Evolutionary conservation across 306 rosid species (phyloP), one percentile per base, ranked within the genome.

Genomic region (Dryas alaskensis): DNA sequence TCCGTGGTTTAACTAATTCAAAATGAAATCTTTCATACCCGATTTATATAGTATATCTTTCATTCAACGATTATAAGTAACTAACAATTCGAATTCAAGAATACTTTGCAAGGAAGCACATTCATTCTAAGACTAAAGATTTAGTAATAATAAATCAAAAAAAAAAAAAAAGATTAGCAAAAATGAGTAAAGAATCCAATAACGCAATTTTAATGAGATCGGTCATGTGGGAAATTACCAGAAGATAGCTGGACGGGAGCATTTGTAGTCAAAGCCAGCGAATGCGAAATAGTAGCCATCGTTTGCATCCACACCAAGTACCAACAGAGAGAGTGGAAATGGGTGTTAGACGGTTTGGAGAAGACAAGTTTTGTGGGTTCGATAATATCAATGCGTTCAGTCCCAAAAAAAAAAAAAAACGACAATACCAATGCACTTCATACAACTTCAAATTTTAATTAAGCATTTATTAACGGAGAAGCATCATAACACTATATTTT

Each of bases 261-360:
- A 71, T 68, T 84, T 62, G 67, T 67, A 46, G 89, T 73, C 9
- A 81, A 51, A 67, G 87, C 0, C 81, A 86, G 74, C 3, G 97
- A 88, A 81, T 82, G 76, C 16, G 96, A 84, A 69, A 88, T 52
- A 49, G 90, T 81, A 75, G 96, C 67, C 98, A 92, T 92, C 4
- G 80, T 42, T 65, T 40, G 16, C 14, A 53, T 37, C 19, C 67
- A 54, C 11, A 57, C 59, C 59, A 39, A 5, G 22, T 22, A 22
- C 22, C 68, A 42, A n/a, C 3, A 37, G 68, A 65, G 44, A 58
- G 44, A 58, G 55, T 11, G 39, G 58, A 39, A 40, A 13, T 14
- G 70, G 69, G 43, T 1, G 67, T 10, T 6, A 19, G 60, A 22
- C 67, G 5, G 65, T 10, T 1, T 17, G 58, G 67, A 44, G 11